These are phyloP conservation scores for Cornus kousa DNA, from an alignment of 148 eudicot genomes.

Conservation along the genomic window DNA sequence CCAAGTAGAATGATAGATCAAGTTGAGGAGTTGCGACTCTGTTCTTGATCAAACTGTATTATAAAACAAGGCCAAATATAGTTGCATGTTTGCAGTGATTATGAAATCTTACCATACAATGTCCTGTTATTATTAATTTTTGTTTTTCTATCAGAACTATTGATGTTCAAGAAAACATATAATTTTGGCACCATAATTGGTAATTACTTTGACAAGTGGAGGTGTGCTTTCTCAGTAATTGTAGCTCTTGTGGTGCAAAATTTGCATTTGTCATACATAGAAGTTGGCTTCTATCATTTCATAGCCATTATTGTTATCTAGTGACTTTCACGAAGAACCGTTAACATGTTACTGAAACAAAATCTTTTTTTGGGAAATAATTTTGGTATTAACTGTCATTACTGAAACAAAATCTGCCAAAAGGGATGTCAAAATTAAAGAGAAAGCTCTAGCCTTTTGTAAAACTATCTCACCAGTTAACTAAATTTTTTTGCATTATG, in stretches of 20 bases:
- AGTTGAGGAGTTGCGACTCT: background rate
- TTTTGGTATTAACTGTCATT: background rate
- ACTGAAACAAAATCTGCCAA: background rate
- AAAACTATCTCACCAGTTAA: background rate
- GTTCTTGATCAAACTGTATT: background rate
- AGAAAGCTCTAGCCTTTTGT: background rate
- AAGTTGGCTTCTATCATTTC: background rate
- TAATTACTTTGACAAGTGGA: background rate
- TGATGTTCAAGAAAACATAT: background rate
- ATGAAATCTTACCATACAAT: background rate
- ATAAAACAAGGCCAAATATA: background rate
- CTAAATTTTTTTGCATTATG: background rate
- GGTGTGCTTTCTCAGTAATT: background rate
- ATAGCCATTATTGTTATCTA: background rate
- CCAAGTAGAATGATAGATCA: background rate
- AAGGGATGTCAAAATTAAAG: background rate
- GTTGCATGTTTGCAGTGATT: background rate
- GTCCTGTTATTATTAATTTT: background rate
- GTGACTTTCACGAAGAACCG: background rate
- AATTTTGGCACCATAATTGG: background rate
- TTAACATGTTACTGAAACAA: background rate
- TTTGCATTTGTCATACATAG: background rate
- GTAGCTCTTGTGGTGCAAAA: background rate
- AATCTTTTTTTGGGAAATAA: background rate
- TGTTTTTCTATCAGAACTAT: background rate